phyloP scores from a whole-genome alignment of 495 filamentous ascomycete genomes.

The Friedmanniomyces simplex region DNA sequence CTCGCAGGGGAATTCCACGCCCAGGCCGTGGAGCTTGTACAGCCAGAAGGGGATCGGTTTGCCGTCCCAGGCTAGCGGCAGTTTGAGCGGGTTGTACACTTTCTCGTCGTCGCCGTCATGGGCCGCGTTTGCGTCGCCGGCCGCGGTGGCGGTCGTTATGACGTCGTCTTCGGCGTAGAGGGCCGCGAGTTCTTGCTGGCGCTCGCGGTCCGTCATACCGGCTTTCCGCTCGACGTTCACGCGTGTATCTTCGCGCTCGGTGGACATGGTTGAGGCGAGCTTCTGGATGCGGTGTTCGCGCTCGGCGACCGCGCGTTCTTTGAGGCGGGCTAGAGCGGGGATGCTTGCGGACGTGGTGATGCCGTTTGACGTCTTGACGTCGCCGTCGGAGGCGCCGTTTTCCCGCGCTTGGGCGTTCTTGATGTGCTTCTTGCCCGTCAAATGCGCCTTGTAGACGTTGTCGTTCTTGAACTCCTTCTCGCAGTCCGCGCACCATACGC shows the following conservation, averaged over 20 bases:
- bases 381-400: conserved; percentile 11
- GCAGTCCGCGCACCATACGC: conserved; percentile 79
- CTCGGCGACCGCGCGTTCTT: conserved; percentile 84
- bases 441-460: conserved; percentile 83
- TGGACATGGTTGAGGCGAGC: conserved; percentile 63
- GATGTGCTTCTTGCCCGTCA: conserved; percentile 85
- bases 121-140: conserved; percentile 47
- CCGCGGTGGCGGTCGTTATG: conserved; percentile 31
- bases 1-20: conserved; percentile 90
- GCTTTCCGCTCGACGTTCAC: conserved; percentile 90
- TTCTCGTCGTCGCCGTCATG: conserved; percentile 63
- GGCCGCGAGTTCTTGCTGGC: conserved; percentile 84
- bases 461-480: conserved; percentile 92
- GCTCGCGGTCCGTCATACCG: conserved; percentile 91
- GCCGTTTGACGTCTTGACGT: conserved; percentile 19
- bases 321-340: conserved; percentile 48
- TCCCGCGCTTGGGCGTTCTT: conserved; percentile 57
- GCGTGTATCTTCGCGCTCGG: conserved; percentile 70
- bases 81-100: conserved; percentile 92
- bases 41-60: conserved; percentile 99
- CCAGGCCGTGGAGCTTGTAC: conserved; percentile 90
- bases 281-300: conserved; percentile 74
- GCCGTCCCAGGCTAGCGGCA: conserved; percentile 93
- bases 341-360: background rate
- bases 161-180: conserved; percentile 52